A percentile compares a stretch with the other conserved stretches of the same genome.
Conservation (phyloP, 257 asterid genomes). For the Orobanche coerulescens region DNA sequence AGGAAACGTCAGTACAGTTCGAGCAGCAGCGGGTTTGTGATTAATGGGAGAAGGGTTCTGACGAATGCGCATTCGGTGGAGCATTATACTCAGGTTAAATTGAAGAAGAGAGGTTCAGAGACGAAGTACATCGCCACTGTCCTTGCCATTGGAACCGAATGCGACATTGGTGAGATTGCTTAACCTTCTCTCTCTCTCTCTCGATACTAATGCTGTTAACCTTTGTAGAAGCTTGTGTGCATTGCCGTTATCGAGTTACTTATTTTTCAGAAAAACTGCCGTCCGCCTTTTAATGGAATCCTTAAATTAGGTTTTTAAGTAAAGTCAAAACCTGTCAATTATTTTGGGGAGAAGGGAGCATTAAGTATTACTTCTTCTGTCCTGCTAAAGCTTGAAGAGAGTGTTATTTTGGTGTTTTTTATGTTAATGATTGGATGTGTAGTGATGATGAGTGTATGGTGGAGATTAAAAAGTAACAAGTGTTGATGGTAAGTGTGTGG, state of each 20-base stretch:
- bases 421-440: too few species aligned
- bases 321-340: too few species aligned
- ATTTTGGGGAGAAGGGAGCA: too few species aligned
- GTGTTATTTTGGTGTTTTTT: too few species aligned
- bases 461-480: too few species aligned
- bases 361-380: too few species aligned
- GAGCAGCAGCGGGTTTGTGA: slow-evolving; percentile 62
- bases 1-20: slow-evolving; percentile 67
- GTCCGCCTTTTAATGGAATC: too few species aligned
- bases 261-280: background rate
- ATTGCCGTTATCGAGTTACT: background rate
- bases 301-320: too few species aligned
- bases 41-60: slow-evolving; percentile 49
- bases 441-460: too few species aligned
- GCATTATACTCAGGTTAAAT: slow-evolving; percentile 62
- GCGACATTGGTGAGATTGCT: slow-evolving; percentile 50
- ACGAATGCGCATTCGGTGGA: slow-evolving; percentile 70
- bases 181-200: background rate
- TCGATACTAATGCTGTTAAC: background rate
- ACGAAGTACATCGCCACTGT: slow-evolving; percentile 54
- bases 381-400: too few species aligned
- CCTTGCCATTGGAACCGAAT: slow-evolving; percentile 60
- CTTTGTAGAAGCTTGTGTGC: background rate
- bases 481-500: too few species aligned
- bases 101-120: slow-evolving; percentile 66